phyloP scores from a whole-genome alignment of 2,329 filamentous ascomycete genomes.

The Paradendryphiella salina region DNA sequence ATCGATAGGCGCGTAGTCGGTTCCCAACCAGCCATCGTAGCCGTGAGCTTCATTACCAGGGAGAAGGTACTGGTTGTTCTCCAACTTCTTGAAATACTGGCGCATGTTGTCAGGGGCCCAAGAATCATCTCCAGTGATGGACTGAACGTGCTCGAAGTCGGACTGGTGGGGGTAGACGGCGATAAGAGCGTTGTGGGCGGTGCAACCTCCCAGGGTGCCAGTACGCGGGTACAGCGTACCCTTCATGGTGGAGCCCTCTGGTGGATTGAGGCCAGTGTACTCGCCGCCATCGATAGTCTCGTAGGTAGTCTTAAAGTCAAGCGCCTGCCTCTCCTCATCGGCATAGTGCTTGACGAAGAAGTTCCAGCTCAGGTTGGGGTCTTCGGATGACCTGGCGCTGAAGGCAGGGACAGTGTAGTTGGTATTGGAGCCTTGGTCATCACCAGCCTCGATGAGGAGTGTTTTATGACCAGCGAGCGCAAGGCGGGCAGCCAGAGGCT shows the following conservation, averaged over 20 bases:
- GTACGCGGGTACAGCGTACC: constrained; percentile 63
- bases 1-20: constrained; percentile 55
- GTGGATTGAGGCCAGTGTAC: constrained; percentile 57
- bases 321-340: constrained; percentile 56
- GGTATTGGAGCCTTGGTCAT: constrained; percentile 57
- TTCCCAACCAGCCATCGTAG: constrained; percentile 61
- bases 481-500: constrained; percentile 55
- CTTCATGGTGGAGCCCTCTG: constrained; percentile 55
- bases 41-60: constrained; percentile 56
- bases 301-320: constrained; percentile 64
- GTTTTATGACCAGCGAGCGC: constrained; percentile 63
- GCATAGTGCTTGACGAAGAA: constrained; percentile 67
- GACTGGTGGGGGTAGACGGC: constrained; percentile 61
- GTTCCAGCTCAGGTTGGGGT: constrained; percentile 62
- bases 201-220: constrained; percentile 61
- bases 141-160: constrained; percentile 63
- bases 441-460: constrained; percentile 64
- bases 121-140: constrained; percentile 62
- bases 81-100: constrained; percentile 60
- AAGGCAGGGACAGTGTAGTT: constrained; percentile 61
- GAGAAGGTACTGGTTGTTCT: constrained; percentile 58
- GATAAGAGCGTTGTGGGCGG: constrained; percentile 65
- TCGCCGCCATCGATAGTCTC: constrained; percentile 45
- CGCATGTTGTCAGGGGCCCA: constrained; percentile 65
- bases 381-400: constrained; percentile 58